A percentile compares a stretch with the other conserved stretches of the same genome.
phyloP scores from a whole-genome alignment of 2,329 filamentous ascomycete species.

The Colletotrichum graminicola region DNA sequence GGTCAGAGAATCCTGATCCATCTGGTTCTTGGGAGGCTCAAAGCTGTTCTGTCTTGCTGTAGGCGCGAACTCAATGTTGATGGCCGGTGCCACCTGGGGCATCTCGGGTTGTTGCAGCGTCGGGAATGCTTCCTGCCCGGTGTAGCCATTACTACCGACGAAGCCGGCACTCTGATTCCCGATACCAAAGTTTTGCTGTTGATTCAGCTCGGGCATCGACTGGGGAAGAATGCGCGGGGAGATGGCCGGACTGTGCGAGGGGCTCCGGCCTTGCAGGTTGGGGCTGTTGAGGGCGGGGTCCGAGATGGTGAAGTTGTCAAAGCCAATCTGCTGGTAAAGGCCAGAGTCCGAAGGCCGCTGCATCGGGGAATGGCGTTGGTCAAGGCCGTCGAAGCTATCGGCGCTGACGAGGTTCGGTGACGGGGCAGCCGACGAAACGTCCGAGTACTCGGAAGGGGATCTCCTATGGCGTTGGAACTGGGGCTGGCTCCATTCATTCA shows the following conservation, averaged over 20 bases:
- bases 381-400: constrained; percentile 82
- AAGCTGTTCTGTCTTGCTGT: constrained; percentile 75
- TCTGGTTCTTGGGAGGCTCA: constrained; percentile 73
- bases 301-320: constrained; percentile 84
- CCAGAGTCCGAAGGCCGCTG: constrained; percentile 78
- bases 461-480: constrained; percentile 87
- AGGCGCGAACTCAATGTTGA: constrained; percentile 93
- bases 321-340: constrained; percentile 82
- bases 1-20: constrained; percentile 83
- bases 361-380: constrained; percentile 82
- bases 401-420: constrained; percentile 85
- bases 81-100: constrained; percentile 88
- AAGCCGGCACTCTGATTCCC: constrained; percentile 56
- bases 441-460: constrained; percentile 90
- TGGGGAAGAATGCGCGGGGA: constrained; percentile 72
- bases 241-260: constrained; percentile 79
- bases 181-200: constrained; percentile 62
- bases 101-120: constrained; percentile 69
- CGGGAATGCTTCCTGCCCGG: constrained; percentile 65
- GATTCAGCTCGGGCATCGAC: constrained; percentile 64
- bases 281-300: constrained; percentile 76
- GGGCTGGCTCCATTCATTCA: constrained; percentile 65
- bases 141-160: constrained; percentile 49
- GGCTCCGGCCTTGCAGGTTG: constrained; percentile 78
- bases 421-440: constrained; percentile 86